Percentiles rank a stretch among this genome's conserved stretches.
Evolutionary conservation across 2,329 filamentous ascomycete species (phyloP).

Genomic region (Mycosphaerella arachidis): DNA sequence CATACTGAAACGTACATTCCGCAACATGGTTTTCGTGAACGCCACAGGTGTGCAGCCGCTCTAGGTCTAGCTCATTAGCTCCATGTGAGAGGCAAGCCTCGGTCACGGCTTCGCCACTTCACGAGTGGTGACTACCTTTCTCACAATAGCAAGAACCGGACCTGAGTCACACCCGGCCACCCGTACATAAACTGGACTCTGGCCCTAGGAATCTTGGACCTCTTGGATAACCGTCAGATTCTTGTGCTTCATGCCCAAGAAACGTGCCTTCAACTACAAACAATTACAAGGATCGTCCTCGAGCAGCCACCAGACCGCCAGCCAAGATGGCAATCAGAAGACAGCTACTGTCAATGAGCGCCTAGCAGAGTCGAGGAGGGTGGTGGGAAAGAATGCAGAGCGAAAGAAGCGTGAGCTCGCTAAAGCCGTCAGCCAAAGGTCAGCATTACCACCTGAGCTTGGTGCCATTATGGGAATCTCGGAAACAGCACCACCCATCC

Average conservation of each 20-base stretch:
- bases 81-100: neutral
- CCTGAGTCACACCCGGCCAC: neutral
- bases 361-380: slow-evolving; percentile 43
- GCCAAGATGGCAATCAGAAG: slow-evolving; percentile 21
- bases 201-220: neutral
- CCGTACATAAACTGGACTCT: slow-evolving; percentile 6
- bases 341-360: slow-evolving; percentile 42
- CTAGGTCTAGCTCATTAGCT: no score
- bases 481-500: slow-evolving; percentile 43
- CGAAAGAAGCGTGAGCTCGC: slow-evolving; percentile 42
- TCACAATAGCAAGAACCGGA: neutral
- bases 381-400: slow-evolving; percentile 36
- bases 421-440: slow-evolving; percentile 38
- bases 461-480: slow-evolving; percentile 43
- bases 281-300: slow-evolving; percentile 35
- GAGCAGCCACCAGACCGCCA: slow-evolving; percentile 36
- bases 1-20: no score
- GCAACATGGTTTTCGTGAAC: no score
- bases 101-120: neutral
- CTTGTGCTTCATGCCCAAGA: slow-evolving; percentile 44
- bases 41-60: no score
- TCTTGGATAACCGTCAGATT: neutral
- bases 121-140: neutral
- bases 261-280: slow-evolving; percentile 40
- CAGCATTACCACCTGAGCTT: slow-evolving; percentile 41